Conservation (phyloP, 2,329 filamentous ascomycete species). For the Xylariales sp. region DNA sequence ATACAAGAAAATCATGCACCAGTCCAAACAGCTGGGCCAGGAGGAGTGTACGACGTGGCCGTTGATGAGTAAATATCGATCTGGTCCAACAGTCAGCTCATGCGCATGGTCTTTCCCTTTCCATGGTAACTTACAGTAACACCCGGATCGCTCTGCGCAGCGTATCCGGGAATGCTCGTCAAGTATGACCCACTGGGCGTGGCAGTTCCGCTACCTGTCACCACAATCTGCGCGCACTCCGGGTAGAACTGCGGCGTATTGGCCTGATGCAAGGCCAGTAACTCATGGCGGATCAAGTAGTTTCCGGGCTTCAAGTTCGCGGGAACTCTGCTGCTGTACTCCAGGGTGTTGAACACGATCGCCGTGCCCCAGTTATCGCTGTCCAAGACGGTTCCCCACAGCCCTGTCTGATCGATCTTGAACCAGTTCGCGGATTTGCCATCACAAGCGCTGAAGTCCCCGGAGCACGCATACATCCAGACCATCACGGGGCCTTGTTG, state of each 20-base stretch:
- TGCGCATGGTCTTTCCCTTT: no score
- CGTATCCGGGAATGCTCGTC: conserved; percentile 40
- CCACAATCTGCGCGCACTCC: conserved; percentile 50
- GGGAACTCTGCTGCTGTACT: conserved; percentile 48
- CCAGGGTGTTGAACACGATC: conserved; percentile 36
- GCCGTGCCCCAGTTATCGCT: conserved; percentile 44
- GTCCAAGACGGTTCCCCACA: conserved; percentile 39
- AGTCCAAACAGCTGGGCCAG: no score
- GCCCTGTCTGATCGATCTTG: conserved; percentile 53
- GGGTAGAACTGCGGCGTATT: conserved; percentile 30
- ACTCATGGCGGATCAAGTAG: conserved; percentile 53
- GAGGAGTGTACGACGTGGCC: no score
- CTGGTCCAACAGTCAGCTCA: no score
- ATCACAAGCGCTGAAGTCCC: conserved; percentile 43
- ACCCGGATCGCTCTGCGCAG: conserved; percentile 41
- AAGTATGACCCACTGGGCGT: conserved; percentile 35
- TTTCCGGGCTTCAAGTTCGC: conserved; percentile 43
- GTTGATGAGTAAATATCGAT: no score
- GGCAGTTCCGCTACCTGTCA: conserved; percentile 43
- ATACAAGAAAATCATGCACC: no score
- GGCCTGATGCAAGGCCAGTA: conserved; percentile 50
- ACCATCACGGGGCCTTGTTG: conserved; percentile 55
- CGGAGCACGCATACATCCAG: conserved; percentile 49
- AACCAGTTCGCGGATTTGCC: conserved; percentile 52
- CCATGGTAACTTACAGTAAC: conserved; percentile 29